Evolutionary conservation across 305 asterid species (phyloP), one percentile per base, ranked within the genome.

Genomic region (Solanum hybrid): DNA sequence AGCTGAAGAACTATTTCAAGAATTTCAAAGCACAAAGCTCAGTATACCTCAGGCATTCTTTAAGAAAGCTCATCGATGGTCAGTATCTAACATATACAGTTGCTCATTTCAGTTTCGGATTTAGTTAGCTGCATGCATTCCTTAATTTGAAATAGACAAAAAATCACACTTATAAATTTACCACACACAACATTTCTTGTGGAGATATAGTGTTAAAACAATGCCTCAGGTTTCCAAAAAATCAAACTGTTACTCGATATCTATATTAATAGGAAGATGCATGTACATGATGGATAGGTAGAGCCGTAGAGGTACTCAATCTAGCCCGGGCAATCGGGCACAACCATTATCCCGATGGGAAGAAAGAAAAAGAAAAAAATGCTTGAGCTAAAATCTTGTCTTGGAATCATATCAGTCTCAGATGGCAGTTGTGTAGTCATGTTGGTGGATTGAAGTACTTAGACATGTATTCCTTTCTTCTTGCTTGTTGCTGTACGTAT

Each of bases 1-100:
- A 82, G 97, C 97, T 51, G 98, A 96, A 86, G 98, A 96, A 76
- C 92, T 97, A 88, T 92, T 95, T 91, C 92, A 84, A 90, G 98
- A 95, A 93, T 94, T 97, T 89, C 95, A 91, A 90, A 91, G 93
- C 92, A 95, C 95, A 17, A 95, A 95, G 40, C 94, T 93, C 51
- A 87, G 87, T 91, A 91, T 93, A 82, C 90, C 98, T 56, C 94
- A 42, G 88, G 97, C 98, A 4, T 86, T 95, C 86, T 95, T 96
- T 92, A 95, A 89, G 94, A 97, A 93, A 92, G 99, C 98, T 69
- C 98, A 96, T 91, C 93, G 99, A 95, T 97, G 99, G 99, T 97
- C 79, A 12, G 95, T 89, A 88, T 91, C 87, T 26, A 27, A 40
- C 87, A 72, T 80, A 64, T 10, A 84, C 76, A 35, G 9, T 6